These are phyloP conservation scores for Ramalina intermedia DNA, from an alignment of 495 filamentous ascomycete species.

Conservation along the genomic window DNA sequence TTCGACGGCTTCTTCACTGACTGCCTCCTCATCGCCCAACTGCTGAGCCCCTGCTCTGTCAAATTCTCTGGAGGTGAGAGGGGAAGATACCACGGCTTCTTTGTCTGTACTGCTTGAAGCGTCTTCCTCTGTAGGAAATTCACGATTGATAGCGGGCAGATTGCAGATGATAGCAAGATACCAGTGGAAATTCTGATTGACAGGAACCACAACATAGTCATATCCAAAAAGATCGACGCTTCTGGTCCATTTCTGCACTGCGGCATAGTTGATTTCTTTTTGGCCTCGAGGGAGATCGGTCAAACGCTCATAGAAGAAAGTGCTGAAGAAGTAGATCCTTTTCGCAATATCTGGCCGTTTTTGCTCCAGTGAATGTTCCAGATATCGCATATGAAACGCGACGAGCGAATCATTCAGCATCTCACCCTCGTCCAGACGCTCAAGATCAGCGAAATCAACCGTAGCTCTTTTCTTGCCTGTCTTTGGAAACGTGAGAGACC, in stretches of 20 bases:
- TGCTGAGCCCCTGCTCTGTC: not conserved
- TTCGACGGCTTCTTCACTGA: conserved; percentile 1
- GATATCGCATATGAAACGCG: conserved; percentile 65
- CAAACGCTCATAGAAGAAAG: conserved; percentile 75
- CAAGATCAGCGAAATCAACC: conserved; percentile 66
- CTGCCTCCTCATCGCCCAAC: not conserved
- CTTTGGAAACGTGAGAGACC: conserved; percentile 55
- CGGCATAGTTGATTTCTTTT: conserved; percentile 57
- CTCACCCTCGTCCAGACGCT: conserved; percentile 66
- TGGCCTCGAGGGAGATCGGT: conserved; percentile 40
- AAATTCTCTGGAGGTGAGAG: not conserved
- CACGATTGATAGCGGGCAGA: conserved; percentile 38
- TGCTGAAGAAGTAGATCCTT: conserved; percentile 76
- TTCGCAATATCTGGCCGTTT: conserved; percentile 41
- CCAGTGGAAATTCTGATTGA: conserved; percentile 83
- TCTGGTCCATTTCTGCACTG: conserved; percentile 78
- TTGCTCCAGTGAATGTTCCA: conserved; percentile 49
- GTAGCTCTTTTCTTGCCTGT: conserved; percentile 55
- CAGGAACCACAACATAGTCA: conserved; percentile 82
- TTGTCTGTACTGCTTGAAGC: not conserved
- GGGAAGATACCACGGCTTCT: not conserved
- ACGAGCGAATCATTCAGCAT: conserved; percentile 90
- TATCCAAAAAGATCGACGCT: conserved; percentile 73
- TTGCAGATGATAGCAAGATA: conserved; percentile 96
- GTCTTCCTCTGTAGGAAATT: conserved; percentile 6